Evolutionary conservation across 176 grass and related monocot genomes (phyloP).

Genomic region (Musa troglodytarum): DNA sequence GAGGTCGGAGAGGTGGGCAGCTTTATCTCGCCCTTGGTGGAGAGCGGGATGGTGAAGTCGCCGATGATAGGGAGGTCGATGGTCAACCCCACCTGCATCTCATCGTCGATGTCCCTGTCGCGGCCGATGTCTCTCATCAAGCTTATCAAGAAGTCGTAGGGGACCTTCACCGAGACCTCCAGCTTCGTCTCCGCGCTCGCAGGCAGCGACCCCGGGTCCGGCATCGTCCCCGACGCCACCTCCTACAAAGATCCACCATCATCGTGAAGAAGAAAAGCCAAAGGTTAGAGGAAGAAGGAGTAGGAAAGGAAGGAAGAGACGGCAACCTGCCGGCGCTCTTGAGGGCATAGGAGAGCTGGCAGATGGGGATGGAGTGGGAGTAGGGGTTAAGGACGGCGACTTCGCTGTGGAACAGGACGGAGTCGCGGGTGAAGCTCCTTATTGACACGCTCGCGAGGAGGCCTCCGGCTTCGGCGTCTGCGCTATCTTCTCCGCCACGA

Average conservation of each 20-base stretch:
- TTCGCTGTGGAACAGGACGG: constrained; percentile 68
- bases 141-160: constrained; percentile 61
- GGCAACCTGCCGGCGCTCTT: constrained; percentile 45
- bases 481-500: constrained; percentile 32
- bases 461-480: constrained; percentile 81
- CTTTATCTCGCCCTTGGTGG: constrained; percentile 62
- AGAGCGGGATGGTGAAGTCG: constrained; percentile 75
- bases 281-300: neutral
- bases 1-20: constrained; percentile 34
- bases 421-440: constrained; percentile 48
- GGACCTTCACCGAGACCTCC: constrained; percentile 67
- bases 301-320: too few species aligned
- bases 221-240: constrained; percentile 53
- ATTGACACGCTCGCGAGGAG: constrained; percentile 35
- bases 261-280: too few species aligned
- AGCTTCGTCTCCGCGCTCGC: constrained; percentile 49
- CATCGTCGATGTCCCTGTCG: constrained; percentile 88
- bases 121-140: constrained; percentile 42
- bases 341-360: constrained; percentile 58
- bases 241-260: constrained; percentile 3
- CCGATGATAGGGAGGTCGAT: constrained; percentile 62
- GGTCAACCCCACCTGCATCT: constrained; percentile 45
- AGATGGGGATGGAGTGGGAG: constrained; percentile 59
- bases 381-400: constrained; percentile 78
- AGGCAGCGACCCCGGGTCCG: constrained; percentile 72